These are phyloP conservation scores for Diaporthe destruens DNA, from an alignment of 2,329 filamentous ascomycete genomes.

Conservation along the genomic window DNA sequence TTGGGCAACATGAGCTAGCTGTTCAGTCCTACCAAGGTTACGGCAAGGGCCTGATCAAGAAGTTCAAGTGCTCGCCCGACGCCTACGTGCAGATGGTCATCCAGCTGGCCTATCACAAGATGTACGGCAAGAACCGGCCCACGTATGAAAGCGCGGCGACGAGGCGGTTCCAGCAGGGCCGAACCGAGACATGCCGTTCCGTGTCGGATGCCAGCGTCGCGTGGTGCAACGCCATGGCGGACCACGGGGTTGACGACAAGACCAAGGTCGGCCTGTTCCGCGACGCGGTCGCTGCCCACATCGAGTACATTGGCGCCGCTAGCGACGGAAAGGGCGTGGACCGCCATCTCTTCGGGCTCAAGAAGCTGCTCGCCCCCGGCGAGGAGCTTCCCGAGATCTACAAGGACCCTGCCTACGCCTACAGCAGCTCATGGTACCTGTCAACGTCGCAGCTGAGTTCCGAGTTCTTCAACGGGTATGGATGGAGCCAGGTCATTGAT, in stretches of 20 bases:
- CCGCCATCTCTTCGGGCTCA: slow-evolving; percentile 95
- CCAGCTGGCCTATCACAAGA: slow-evolving; percentile 97
- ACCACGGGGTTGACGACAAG: slow-evolving; percentile 72
- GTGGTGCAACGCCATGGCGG: slow-evolving; percentile 89
- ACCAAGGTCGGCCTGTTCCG: slow-evolving; percentile 82
- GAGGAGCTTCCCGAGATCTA: slow-evolving; percentile 87
- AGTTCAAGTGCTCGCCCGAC: slow-evolving; percentile 98
- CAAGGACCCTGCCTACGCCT: slow-evolving; percentile 86
- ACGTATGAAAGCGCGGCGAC: slow-evolving; percentile 98
- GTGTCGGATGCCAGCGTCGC: slow-evolving; percentile 92
- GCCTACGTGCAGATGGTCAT: slow-evolving; percentile 99
- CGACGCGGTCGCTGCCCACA: slow-evolving; percentile 82
- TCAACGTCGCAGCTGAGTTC: slow-evolving; percentile 90
- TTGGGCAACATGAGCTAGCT: slow-evolving; percentile 88
- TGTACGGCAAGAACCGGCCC: slow-evolving; percentile 97
- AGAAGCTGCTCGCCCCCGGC: slow-evolving; percentile 85
- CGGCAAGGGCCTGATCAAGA: slow-evolving; percentile 98
- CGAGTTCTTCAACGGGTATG: slow-evolving; percentile 99
- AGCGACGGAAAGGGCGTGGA: slow-evolving; percentile 95
- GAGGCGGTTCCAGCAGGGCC: slow-evolving; percentile 93
- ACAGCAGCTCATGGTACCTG: slow-evolving; percentile 90
- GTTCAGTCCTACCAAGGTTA: slow-evolving; percentile 98
- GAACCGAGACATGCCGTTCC: slow-evolving; percentile 94
- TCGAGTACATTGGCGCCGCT: slow-evolving; percentile 91
- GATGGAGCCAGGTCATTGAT: slow-evolving; percentile 98